A percentile compares a stretch with the other conserved stretches of the same genome.
phyloP scores from a whole-genome alignment of 331 rosid species.

The Prunus yedoensis region DNA sequence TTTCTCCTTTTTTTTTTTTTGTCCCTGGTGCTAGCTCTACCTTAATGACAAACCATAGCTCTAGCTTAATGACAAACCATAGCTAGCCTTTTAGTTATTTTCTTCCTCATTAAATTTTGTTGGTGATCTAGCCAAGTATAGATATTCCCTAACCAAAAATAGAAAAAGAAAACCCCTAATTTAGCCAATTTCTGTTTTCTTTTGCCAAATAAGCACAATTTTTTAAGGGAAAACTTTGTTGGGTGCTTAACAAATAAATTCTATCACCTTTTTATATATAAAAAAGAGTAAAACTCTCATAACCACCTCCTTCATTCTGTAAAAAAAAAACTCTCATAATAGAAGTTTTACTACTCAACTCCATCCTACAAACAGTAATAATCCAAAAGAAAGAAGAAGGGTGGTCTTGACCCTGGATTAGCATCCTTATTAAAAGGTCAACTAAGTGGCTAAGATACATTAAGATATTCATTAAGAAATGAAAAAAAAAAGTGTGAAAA shows the following conservation, averaged over 20 bases:
- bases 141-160: neutral
- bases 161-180: neutral
- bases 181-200: neutral
- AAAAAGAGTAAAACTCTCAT: neutral
- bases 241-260: neutral
- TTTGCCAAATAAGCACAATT: neutral
- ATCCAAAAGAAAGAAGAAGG: neutral
- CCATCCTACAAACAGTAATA: neutral
- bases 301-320: neutral
- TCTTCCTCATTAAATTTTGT: neutral
- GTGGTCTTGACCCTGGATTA: neutral
- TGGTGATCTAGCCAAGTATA: neutral
- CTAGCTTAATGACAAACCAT: too few relatives aligned
- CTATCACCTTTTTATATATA: too few relatives aligned
- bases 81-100: neutral
- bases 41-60: too few relatives aligned
- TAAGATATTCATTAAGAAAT: constrained; percentile 18
- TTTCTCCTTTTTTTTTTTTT: neutral
- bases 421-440: neutral
- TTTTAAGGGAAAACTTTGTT: neutral
- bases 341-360: too few relatives aligned
- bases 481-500: neutral
- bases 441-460: constrained; percentile 18
- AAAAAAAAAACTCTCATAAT: too few relatives aligned
- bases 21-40: neutral